Evolutionary conservation across 176 grass and related monocot species (phyloP).

Genomic region (maize (Zea mays)): Zm-B73-REFERENCE-NAM-5.0 NC_050102.1:125041001-125041500

Average conservation of each 20-base stretch:
- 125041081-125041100: too few species aligned
- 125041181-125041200: neutral
- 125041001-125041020: conserved; percentile 30
- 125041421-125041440: neutral
- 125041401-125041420: neutral
- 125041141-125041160: neutral
- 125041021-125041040: conserved; percentile 52
- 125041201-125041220: neutral
- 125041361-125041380: conserved; percentile 1
- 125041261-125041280: neutral
- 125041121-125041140: conserved; percentile 3
- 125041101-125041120: too few species aligned
- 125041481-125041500: too few species aligned
- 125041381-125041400: neutral
- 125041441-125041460: neutral
- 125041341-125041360: neutral
- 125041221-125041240: too few species aligned
- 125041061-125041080: neutral
- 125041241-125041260: neutral
- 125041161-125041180: conserved; percentile 28
- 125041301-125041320: neutral
- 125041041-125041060: conserved; percentile 21
- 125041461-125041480: too few species aligned
- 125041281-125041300: conserved; percentile 4
- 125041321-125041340: conserved; percentile 6